Evolutionary conservation across 2,329 filamentous ascomycete species (phyloP).

Genomic region (Didymella exigua): DNA sequence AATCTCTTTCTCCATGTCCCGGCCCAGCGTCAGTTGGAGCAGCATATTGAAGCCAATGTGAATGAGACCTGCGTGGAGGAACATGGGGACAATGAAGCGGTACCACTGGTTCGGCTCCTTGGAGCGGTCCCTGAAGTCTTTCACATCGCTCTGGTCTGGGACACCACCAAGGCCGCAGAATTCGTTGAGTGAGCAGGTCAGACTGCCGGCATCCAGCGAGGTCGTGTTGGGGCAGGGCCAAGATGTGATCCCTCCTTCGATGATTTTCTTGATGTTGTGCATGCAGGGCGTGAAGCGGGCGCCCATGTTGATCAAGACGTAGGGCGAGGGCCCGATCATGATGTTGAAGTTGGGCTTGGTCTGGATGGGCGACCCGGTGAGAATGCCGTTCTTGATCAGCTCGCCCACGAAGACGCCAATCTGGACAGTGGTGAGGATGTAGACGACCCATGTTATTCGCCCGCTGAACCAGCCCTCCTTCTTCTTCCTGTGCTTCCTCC

Average conservation of each 20-base stretch:
- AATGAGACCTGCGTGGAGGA: slow-evolving; percentile 90
- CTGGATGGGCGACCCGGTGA: slow-evolving; percentile 79
- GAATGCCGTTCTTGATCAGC: slow-evolving; percentile 76
- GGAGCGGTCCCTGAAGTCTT: slow-evolving; percentile 60
- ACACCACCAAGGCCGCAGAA: slow-evolving; percentile 85
- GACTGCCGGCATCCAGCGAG: slow-evolving; percentile 63
- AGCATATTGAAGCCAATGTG: slow-evolving; percentile 97
- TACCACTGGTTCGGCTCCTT: slow-evolving; percentile 91
- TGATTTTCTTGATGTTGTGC: slow-evolving; percentile 76
- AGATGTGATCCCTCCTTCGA: slow-evolving; percentile 56
- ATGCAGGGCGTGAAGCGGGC: slow-evolving; percentile 92
- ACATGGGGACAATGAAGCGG: slow-evolving; percentile 94
- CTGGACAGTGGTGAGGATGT: slow-evolving; percentile 76
- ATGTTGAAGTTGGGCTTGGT: slow-evolving; percentile 89
- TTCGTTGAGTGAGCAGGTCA: slow-evolving; percentile 74
- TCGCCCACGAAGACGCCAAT: slow-evolving; percentile 87
- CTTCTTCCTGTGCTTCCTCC: slow-evolving; percentile 43
- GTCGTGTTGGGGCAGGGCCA: slow-evolving; percentile 81
- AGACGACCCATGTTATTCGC: slow-evolving; percentile 78
- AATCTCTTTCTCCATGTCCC: slow-evolving; percentile 91
- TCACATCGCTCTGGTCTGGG: slow-evolving; percentile 63
- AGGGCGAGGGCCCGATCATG: slow-evolving; percentile 93
- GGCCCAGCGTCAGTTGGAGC: slow-evolving; percentile 84
- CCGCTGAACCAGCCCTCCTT: slow-evolving; percentile 62
- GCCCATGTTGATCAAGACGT: slow-evolving; percentile 95